These are phyloP conservation scores for Penicillium subrubescens DNA, from an alignment of 495 filamentous ascomycete species.

Conservation along the genomic window DNA sequence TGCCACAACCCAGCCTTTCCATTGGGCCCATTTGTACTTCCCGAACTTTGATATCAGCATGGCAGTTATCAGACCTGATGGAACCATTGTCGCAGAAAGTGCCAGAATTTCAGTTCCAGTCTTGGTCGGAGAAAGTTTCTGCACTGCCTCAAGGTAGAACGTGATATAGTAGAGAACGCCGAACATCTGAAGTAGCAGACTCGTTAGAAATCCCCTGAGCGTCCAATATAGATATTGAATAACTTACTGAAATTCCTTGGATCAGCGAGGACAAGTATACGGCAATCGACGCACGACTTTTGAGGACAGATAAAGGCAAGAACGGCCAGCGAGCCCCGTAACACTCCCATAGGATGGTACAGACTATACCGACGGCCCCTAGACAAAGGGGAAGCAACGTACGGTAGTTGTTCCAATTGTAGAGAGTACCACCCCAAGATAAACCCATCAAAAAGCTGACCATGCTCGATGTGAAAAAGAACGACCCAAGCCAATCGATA, in stretches of 20 bases:
- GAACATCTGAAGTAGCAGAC: neutral
- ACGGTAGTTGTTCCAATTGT: constrained; percentile 5
- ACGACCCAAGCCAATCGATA: constrained; percentile 7
- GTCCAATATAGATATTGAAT: neutral
- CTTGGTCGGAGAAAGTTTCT: constrained; percentile 1
- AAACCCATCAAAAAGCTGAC: constrained; percentile 28
- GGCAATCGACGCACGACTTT: neutral
- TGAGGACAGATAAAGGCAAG: constrained; percentile 1
- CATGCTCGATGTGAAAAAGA: constrained; percentile 37
- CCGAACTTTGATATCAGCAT: constrained; percentile 1
- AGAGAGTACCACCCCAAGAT: constrained; percentile 1
- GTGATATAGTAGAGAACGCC: constrained; percentile 3
- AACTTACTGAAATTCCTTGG: constrained; percentile 1
- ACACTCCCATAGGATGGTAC: neutral
- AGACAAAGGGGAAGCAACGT: neutral
- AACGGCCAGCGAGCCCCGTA: constrained; percentile 4
- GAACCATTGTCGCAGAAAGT: constrained; percentile 5
- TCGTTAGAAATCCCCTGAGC: neutral
- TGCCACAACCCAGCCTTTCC: constrained; percentile 4
- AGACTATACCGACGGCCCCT: neutral
- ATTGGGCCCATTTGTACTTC: constrained; percentile 7
- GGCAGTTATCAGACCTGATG: constrained; percentile 1
- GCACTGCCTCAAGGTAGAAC: constrained; percentile 3
- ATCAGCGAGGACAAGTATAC: neutral
- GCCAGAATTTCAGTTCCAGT: neutral